Evolutionary conservation across 768 basidiomycete species (phyloP).

Genomic region (Tephrocybe sp.): DNA sequence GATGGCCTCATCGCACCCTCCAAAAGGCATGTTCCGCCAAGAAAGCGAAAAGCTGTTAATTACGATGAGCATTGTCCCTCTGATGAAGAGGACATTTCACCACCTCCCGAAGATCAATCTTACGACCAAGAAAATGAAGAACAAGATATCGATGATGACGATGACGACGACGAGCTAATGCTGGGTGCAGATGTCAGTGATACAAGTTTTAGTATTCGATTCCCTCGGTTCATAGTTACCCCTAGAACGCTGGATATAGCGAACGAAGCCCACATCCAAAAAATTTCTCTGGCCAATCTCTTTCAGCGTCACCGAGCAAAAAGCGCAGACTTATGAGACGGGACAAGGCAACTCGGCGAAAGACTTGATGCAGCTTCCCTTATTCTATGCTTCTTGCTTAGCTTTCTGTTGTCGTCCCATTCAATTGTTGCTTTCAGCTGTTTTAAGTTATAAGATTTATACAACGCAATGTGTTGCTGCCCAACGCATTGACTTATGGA

Average conservation of each 20-base stretch:
- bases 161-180: constrained; percentile 63
- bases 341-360: constrained; percentile 12
- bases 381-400: not conserved
- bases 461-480: not conserved
- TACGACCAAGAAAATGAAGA: constrained; percentile 30
- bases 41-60: constrained; percentile 10
- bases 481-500: no score
- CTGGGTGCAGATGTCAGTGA: constrained; percentile 53
- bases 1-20: not conserved
- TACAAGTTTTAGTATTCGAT: not conserved
- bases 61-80: constrained; percentile 7
- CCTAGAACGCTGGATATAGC: constrained; percentile 36
- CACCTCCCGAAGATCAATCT: constrained; percentile 6
- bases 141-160: constrained; percentile 34
- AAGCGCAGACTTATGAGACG: constrained; percentile 28
- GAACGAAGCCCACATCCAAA: constrained; percentile 17
- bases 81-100: constrained; percentile 4
- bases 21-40: not conserved
- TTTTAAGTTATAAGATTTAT: constrained; percentile 10
- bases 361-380: not conserved
- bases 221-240: not conserved
- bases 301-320: constrained; percentile 27
- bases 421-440: no score
- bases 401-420: not conserved
- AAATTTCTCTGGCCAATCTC: constrained; percentile 9